A percentile compares a stretch with the other conserved stretches of the same genome.
Evolutionary conservation across 371 early-diverging fungal species (phyloP).

Genomic region (Syncephalastrum racemosum): DNA sequence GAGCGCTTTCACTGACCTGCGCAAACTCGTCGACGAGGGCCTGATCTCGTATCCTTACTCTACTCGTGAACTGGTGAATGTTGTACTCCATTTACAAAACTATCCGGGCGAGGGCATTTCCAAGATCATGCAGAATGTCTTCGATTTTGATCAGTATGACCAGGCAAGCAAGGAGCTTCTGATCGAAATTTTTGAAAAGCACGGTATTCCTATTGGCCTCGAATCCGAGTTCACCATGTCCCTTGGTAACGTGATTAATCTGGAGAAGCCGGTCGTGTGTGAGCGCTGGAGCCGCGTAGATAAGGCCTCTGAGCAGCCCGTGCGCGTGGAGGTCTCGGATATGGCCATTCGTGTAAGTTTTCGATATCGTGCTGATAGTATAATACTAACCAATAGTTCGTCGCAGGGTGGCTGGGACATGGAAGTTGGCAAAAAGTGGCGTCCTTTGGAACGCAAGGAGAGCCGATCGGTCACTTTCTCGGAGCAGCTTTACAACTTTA

Average conservation of each 20-base stretch:
- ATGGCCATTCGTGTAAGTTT: slow-evolving; percentile 46
- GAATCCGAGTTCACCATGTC: slow-evolving; percentile 72
- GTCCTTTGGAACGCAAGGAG: slow-evolving; percentile 68
- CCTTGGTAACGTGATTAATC: slow-evolving; percentile 54
- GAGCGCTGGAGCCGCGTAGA: slow-evolving; percentile 61
- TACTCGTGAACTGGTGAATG: slow-evolving; percentile 80
- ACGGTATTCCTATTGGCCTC: slow-evolving; percentile 76
- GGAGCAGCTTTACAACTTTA: slow-evolving; percentile 71
- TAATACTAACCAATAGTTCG: background rate
- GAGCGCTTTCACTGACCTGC: slow-evolving; percentile 73
- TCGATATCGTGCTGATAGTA: background rate
- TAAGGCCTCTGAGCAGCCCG: slow-evolving; percentile 13
- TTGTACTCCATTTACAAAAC: slow-evolving; percentile 74
- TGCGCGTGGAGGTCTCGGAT: slow-evolving; percentile 20
- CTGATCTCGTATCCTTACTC: slow-evolving; percentile 86
- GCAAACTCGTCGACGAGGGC: slow-evolving; percentile 77
- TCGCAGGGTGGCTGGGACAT: slow-evolving; percentile 61
- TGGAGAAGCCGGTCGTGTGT: slow-evolving; percentile 55
- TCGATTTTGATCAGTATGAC: slow-evolving; percentile 84
- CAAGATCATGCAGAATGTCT: slow-evolving; percentile 76
- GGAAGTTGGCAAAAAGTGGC: slow-evolving; percentile 52
- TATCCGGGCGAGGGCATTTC: slow-evolving; percentile 77
- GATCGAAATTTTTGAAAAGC: slow-evolving; percentile 76
- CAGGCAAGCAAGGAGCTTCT: slow-evolving; percentile 62
- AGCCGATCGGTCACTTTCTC: slow-evolving; percentile 66